Percentiles rank a stretch among this genome's conserved stretches.
These are phyloP conservation scores for Gloeopeniophorella convolvens DNA, from an alignment of 768 basidiomycete species.

Conservation along the genomic window DNA sequence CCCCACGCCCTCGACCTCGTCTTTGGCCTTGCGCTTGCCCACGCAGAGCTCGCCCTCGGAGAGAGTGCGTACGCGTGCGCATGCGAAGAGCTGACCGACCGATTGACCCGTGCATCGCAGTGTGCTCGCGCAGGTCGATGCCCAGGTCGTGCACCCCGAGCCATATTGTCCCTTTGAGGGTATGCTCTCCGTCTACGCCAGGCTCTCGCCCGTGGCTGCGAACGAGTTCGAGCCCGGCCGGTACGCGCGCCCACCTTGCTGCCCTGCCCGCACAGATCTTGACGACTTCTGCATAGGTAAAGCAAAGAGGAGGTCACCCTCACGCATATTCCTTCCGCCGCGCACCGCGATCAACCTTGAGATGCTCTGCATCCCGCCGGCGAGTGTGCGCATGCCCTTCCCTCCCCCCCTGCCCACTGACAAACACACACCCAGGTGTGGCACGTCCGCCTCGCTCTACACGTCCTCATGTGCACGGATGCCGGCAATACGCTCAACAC, in stretches of 20 bases:
- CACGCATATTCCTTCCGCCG: constrained; percentile 75
- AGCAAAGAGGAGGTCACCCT: constrained; percentile 91
- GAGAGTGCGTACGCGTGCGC: constrained; percentile 65
- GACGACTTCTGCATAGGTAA: constrained; percentile 30
- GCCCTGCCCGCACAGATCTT: constrained; percentile 3
- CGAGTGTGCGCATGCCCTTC: constrained; percentile 59
- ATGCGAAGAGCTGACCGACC: neutral
- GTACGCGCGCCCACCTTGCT: constrained; percentile 54
- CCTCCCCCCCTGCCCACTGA: neutral
- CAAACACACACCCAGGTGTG: constrained; percentile 60
- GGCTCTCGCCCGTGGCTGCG: constrained; percentile 97
- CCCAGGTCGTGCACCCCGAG: constrained; percentile 84
- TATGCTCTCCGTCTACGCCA: constrained; percentile 79
- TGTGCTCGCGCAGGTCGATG: constrained; percentile 82
- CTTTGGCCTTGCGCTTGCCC: constrained; percentile 85
- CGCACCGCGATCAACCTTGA: constrained; percentile 92
- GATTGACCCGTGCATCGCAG: constrained; percentile 35
- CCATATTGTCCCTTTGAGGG: constrained; percentile 94
- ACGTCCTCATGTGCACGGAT: constrained; percentile 86
- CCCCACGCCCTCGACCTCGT: constrained; percentile 56
- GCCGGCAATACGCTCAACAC: constrained; percentile 93
- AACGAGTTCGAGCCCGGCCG: constrained; percentile 87
- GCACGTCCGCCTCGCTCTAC: constrained; percentile 84
- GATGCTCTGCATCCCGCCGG: constrained; percentile 87
- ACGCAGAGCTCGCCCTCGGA: constrained; percentile 81